Evolutionary conservation across 352 stramenopile species (phyloP).

Genomic region (Aphanomyces astaci): DNA sequence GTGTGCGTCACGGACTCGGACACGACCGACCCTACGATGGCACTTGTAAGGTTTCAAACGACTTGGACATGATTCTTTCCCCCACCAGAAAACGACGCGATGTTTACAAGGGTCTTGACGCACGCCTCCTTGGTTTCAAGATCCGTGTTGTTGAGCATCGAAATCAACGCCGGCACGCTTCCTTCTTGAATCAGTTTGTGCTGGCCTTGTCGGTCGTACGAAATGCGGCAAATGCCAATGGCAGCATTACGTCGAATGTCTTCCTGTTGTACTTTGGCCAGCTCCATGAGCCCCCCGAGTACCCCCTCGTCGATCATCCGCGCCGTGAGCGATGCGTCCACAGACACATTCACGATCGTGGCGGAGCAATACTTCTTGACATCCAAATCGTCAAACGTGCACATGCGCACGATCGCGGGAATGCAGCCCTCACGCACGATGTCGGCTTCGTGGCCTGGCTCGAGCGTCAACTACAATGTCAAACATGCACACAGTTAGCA

Average conservation of each 20-base stretch:
- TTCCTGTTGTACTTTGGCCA: constrained; percentile 71
- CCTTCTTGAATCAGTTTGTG: constrained; percentile 71
- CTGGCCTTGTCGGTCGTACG: constrained; percentile 61
- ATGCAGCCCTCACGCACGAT: constrained; percentile 75
- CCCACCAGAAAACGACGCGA: constrained; percentile 51
- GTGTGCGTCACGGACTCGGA: constrained; percentile 70
- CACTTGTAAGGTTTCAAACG: background rate
- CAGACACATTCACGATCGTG: constrained; percentile 72
- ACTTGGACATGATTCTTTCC: too few relatives aligned
- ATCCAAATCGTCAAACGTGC: constrained; percentile 70
- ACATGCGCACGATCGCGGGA: constrained; percentile 58
- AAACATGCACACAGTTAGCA: background rate
- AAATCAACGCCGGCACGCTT: constrained; percentile 73
- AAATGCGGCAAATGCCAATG: constrained; percentile 75
- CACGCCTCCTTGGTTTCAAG: constrained; percentile 75
- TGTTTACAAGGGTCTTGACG: constrained; percentile 81
- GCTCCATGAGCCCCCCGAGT: constrained; percentile 55
- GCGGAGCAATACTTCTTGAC: constrained; percentile 78
- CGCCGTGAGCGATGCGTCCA: constrained; percentile 33
- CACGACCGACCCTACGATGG: constrained; percentile 25
- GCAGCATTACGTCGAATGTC: constrained; percentile 76
- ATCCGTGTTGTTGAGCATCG: constrained; percentile 74
- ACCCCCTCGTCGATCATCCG: constrained; percentile 73
- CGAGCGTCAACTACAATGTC: constrained; percentile 47
- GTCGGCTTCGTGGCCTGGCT: constrained; percentile 51